Percentiles rank a stretch among this genome's conserved stretches.
Conservation (phyloP, 192 early-diverging fungal species). For the Borealophlyctis nickersoniae region DNA sequence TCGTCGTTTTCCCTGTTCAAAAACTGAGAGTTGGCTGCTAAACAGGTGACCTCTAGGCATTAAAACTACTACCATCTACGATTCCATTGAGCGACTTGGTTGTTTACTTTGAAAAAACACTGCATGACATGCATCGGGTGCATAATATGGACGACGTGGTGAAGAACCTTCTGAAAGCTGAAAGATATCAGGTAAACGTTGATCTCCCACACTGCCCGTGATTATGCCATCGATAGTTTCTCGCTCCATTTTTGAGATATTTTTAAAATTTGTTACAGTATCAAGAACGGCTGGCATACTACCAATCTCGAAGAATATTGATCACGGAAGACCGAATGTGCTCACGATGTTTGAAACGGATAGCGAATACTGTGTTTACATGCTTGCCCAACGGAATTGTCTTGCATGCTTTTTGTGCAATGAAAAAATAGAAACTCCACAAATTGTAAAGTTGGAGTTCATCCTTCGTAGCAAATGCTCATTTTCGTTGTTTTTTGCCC, state of each 20-base stretch:
- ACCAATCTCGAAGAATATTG: conserved; percentile 56
- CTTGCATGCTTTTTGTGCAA: conserved; percentile 68
- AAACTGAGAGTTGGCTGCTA: no score
- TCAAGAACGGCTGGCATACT: conserved; percentile 61
- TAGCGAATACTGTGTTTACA: conserved; percentile 66
- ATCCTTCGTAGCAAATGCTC: no score
- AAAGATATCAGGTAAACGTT: conserved; percentile 54
- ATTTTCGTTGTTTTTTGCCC: no score
- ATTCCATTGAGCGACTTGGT: conserved; percentile 44
- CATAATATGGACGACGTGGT: conserved; percentile 65
- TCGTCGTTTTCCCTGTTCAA: no score
- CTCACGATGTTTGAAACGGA: conserved; percentile 50
- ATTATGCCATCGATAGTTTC: no score
- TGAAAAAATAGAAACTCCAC: no score
- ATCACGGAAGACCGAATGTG: conserved; percentile 78
- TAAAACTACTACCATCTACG: conserved; percentile 47
- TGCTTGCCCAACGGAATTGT: conserved; percentile 68
- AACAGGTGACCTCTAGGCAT: no score
- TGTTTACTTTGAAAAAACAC: conserved; percentile 49
- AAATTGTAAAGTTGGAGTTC: no score
- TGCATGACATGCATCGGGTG: conserved; percentile 60
- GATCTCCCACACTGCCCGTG: neutral
- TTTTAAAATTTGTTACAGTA: conserved; percentile 38
- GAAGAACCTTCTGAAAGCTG: conserved; percentile 67
- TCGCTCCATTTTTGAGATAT: neutral